Base-by-base conservation (phyloP, 306 rosid species). In the Lupinus albus region DNA sequence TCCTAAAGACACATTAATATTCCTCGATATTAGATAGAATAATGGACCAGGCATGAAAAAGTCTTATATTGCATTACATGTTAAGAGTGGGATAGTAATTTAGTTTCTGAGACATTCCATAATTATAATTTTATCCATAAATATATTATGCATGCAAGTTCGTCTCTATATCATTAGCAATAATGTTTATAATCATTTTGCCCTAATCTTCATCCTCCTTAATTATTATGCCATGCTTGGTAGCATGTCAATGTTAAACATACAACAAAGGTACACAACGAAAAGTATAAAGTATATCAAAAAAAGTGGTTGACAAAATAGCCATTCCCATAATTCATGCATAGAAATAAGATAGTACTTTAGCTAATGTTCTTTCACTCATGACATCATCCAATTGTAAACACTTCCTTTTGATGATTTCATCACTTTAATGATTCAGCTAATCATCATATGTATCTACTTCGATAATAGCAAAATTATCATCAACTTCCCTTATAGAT, bases 391-490 rank as follows among this genome's bases (percentile, higher is more conserved):
- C 50, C 13, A 12, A 44, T 12, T 12, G 20, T 33, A 18, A 32
- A 57, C 55, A 25, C 55, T 8, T 45, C 16, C 63, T 20, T 36
- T 32, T 52, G 5, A 21, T 61, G 20, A 47, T 46, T 16, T 64
- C 11, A 36, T 64, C 11, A 36, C 64, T 74, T 73, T 59, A 69
- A 69, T 73, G 75, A 77, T 78, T 59, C 20, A 38, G 61, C 41
- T 39, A 69, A 53, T 53, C 78, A 53, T 53, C 78, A 66, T 53
- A 64, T 77, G 61, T 53, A 64, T 77, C 85, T 5, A 74, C 58
- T 74, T 65, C 65, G 78, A 78, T 59, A 39, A 68, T 64, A 41
- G 53, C 58, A 59, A 79, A 53, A 74, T 68, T 63, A 79, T 69
- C 59, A 63, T 70, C 64, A n/a, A 56, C 41, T 64, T 58, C 33